phyloP scores from a whole-genome alignment of 768 basidiomycete species.

The Boletus insuetus region DNA sequence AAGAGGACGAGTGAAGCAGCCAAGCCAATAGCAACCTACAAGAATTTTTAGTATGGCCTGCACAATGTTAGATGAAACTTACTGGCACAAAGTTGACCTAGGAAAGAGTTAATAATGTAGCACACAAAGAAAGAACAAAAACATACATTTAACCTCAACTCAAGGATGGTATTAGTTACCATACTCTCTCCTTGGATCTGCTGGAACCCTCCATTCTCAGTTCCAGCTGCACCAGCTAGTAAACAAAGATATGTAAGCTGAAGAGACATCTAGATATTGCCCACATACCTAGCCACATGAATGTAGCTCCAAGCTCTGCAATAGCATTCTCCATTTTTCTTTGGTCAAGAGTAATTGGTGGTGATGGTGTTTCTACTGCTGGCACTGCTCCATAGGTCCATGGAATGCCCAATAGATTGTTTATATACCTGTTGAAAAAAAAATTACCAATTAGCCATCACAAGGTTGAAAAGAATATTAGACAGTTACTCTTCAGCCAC shows the following conservation, averaged over 20 bases:
- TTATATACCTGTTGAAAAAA: neutral
- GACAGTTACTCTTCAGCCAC: neutral
- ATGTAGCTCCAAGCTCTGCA: neutral
- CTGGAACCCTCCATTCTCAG: neutral
- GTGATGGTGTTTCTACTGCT: neutral
- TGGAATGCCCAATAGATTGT: neutral
- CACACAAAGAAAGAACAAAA: neutral
- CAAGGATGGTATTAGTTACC: neutral
- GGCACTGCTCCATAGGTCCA: neutral
- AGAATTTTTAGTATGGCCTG: neutral
- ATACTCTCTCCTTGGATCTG: neutral
- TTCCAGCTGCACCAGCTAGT: neutral
- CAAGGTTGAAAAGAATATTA: neutral
- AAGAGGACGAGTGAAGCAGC: neutral
- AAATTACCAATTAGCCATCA: neutral
- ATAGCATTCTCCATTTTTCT: neutral
- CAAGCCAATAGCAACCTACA: neutral
- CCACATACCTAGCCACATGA: neutral
- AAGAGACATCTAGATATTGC: neutral
- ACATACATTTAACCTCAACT: conserved; percentile 3
- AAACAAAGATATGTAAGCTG: neutral
- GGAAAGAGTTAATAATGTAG: neutral
- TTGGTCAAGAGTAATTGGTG: neutral
- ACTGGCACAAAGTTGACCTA: neutral
- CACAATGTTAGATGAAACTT: neutral